Evolutionary conservation across 169 alveolate species (phyloP), one percentile per base, ranked within the genome.

Genomic region (Theileria luwenshuni): DNA sequence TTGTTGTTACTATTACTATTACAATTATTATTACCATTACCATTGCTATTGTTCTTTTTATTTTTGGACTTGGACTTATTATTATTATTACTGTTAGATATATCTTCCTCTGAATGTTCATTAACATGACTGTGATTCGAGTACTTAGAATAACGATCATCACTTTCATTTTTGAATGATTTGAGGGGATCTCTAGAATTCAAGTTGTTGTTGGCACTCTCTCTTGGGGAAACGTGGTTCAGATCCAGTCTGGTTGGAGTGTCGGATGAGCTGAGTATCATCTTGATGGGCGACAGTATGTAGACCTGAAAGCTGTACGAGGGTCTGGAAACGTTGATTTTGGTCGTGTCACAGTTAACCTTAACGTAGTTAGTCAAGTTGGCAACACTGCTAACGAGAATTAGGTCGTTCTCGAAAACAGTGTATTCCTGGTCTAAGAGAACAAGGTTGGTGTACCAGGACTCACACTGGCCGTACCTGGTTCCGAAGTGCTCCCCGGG

Each of bases 401-500:
- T 68, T 23, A 85, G 68, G 56, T 89, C 93, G 33, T 81, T 77
- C 32, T 68, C 47, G 54, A 83, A 56, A 30, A 89, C 88, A 30
- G 70, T 65, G 47, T 85, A 75, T 76, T 89, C 93, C 23, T 64
- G 61, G 25, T 84, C 88, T 42, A 76, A 81, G n/a, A 89, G 63
- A 49, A 89, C 76, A n/a, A 89, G 59, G 69, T 89, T 89, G 17
- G 93, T 76, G 68, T 89, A 89, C 93, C 93, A 89, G 27, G 89
- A 74, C 48, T 89, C 93, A 47, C 93, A 89, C 33, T 87, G 90
- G 32, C 93, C 93, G 63, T 74, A 89, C 45, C 84, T 77, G 0
- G 93, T 89, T 32, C 93, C 93, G 60, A 89, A 89, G 69, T 85
- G 93, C 23, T 89, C 93, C 25, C 86, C 93, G 54, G 94, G 91